phyloP scores from a whole-genome alignment of 129 eudicot genomes.

The Arctium minus region DNA sequence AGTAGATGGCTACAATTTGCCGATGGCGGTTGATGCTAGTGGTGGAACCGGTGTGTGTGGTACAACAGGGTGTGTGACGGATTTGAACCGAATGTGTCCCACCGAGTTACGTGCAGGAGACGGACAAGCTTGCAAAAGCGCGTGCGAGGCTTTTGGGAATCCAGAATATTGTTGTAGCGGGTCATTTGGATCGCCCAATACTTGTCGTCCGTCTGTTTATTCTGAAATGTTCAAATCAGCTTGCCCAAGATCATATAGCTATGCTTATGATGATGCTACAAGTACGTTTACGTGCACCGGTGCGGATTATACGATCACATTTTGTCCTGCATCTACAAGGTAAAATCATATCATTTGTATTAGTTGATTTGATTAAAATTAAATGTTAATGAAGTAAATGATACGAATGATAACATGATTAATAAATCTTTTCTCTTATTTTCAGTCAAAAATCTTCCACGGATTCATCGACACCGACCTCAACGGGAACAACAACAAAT shows the following conservation, averaged over 20 bases:
- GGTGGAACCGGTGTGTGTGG: slow-evolving; percentile 63
- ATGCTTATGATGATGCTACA: slow-evolving; percentile 75
- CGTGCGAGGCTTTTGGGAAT: slow-evolving; percentile 69
- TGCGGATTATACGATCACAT: slow-evolving; percentile 68
- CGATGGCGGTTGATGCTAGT: slow-evolving; percentile 42
- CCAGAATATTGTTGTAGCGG: slow-evolving; percentile 77
- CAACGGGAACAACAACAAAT: slow-evolving; percentile 23
- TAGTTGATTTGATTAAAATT: background rate
- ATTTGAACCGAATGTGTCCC: slow-evolving; percentile 66
- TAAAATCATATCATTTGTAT: slow-evolving; percentile 1
- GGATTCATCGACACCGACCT: slow-evolving; percentile 16
- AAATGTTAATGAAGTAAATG: background rate
- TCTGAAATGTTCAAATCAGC: slow-evolving; percentile 67
- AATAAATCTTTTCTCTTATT: background rate
- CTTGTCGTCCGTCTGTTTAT: slow-evolving; percentile 60
- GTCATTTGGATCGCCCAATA: slow-evolving; percentile 51
- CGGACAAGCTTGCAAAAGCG: slow-evolving; percentile 69
- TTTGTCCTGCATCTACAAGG: slow-evolving; percentile 73
- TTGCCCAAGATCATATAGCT: slow-evolving; percentile 79
- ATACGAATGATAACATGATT: background rate
- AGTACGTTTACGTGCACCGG: slow-evolving; percentile 79
- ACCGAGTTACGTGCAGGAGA: slow-evolving; percentile 47
- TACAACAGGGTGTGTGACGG: slow-evolving; percentile 55
- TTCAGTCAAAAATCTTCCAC: slow-evolving; percentile 64
- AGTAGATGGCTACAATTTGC: slow-evolving; percentile 72